Evolutionary conservation across 768 basidiomycete genomes (phyloP).

Genomic region (Podaxis rugospora): DNA sequence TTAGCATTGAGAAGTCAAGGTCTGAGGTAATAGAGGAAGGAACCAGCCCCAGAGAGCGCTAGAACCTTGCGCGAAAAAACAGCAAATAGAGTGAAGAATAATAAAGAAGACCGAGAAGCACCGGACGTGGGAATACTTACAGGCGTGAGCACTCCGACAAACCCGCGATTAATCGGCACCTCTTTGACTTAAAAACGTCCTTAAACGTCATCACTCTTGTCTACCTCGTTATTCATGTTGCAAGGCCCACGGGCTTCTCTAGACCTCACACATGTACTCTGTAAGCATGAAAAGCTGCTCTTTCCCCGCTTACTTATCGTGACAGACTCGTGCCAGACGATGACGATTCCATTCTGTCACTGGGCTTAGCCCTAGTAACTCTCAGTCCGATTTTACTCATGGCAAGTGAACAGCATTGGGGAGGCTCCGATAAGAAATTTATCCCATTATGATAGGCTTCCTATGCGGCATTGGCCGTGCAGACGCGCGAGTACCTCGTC

Average conservation of each 20-base stretch:
- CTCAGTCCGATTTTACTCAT: slow-evolving; percentile 69
- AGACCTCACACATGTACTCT: slow-evolving; percentile 66
- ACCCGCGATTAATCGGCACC: not conserved
- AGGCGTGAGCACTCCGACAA: not conserved
- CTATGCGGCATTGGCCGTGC: slow-evolving; percentile 69
- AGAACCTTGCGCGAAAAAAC: too few species aligned
- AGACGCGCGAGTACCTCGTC: slow-evolving; percentile 76
- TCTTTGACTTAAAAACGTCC: not conserved
- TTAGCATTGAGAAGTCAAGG: too few species aligned
- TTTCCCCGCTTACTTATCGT: not conserved
- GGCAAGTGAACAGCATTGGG: slow-evolving; percentile 32
- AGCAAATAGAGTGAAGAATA: too few species aligned
- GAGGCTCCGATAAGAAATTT: not conserved
- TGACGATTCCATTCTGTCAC: slow-evolving; percentile 51
- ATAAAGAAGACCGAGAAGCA: too few species aligned
- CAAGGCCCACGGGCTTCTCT: slow-evolving; percentile 41
- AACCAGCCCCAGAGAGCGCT: too few species aligned
- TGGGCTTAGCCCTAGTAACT: slow-evolving; percentile 58
- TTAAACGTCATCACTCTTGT: not conserved
- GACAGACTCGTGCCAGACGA: slow-evolving; percentile 42
- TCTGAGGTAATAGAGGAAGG: too few species aligned
- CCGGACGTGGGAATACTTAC: not conserved
- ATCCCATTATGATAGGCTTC: slow-evolving; percentile 49
- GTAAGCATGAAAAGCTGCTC: slow-evolving; percentile 30
- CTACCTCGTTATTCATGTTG: slow-evolving; percentile 8